Conservation (phyloP, 148 eudicot genomes). For the Vaccinium corymbosum region DNA sequence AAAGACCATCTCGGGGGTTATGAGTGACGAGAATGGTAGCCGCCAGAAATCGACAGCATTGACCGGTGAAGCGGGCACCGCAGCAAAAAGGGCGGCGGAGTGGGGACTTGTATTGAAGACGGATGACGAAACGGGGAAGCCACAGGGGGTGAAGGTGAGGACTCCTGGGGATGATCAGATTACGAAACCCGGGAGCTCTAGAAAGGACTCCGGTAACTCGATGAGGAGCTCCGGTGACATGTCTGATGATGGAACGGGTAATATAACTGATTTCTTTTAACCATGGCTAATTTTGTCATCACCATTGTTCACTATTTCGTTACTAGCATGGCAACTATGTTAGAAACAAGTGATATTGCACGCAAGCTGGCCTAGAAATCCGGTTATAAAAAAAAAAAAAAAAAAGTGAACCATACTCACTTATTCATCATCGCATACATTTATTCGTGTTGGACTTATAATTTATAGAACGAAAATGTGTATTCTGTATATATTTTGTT, state of each 20-base stretch:
- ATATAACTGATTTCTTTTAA: no score
- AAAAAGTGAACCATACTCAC: no score
- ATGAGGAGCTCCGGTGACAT: conserved; percentile 79
- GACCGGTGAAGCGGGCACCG: conserved; percentile 29
- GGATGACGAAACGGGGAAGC: conserved; percentile 74
- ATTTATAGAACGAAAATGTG: no score
- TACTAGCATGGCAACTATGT: no score
- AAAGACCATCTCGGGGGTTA: conserved; percentile 15
- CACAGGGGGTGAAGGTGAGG: conserved; percentile 69
- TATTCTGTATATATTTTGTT: no score
- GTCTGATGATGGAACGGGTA: conserved; percentile 59
- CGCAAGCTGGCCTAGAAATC: no score
- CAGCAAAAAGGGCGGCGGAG: conserved; percentile 89
- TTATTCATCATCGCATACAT: no score
- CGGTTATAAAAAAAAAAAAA: no score
- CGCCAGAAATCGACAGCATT: conserved; percentile 3
- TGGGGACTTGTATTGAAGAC: conserved; percentile 90
- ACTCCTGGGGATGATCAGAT: conserved; percentile 62
- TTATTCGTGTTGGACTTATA: no score
- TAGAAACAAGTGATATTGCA: no score
- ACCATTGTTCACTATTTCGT: no score
- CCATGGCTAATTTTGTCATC: no score
- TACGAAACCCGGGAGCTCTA: conserved; percentile 34
- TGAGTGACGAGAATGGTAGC: conserved; percentile 16
- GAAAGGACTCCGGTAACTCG: conserved; percentile 72